Percentiles rank a stretch among this genome's conserved stretches.
Conservation (phyloP, 2,329 filamentous ascomycete genomes). For the Esteya vermicola region DNA sequence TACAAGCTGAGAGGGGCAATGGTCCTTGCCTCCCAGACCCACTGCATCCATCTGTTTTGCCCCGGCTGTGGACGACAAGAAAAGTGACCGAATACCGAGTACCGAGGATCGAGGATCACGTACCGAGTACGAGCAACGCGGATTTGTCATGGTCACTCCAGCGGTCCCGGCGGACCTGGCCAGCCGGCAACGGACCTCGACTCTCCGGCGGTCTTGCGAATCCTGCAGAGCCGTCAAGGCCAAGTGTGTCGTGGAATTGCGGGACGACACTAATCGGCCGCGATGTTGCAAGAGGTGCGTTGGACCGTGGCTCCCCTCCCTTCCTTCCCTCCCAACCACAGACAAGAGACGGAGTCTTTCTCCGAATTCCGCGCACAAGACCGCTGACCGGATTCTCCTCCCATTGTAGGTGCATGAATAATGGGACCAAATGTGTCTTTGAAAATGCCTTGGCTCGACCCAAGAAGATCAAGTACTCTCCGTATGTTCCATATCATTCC, state of each 20-base stretch:
- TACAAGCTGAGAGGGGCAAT: no score
- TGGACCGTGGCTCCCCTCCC: not conserved
- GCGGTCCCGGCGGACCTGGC: not conserved
- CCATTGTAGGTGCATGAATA: conserved; percentile 7
- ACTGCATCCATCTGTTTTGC: no score
- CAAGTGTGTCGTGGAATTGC: conserved; percentile 8
- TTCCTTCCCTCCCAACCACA: not conserved
- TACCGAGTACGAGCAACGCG: conserved; percentile 4
- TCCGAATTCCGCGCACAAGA: no score
- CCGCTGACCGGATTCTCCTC: not conserved
- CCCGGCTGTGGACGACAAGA: no score
- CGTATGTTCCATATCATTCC: conserved; percentile 6
- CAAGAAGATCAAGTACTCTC: conserved; percentile 10
- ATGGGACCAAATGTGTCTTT: conserved; percentile 11
- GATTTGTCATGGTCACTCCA: no score
- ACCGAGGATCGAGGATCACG: no score
- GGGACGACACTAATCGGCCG: not conserved
- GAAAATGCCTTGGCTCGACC: conserved; percentile 13
- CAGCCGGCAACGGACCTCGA: conserved; percentile 7
- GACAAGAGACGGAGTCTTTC: not conserved
- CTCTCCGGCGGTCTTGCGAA: conserved; percentile 13
- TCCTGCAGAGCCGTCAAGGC: conserved; percentile 12
- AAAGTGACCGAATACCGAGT: no score
- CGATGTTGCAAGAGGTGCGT: conserved; percentile 10
- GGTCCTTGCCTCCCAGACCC: no score